Evolutionary conservation across 805 yeast species (phyloP).

Genomic region (Pichia ethanolica): DNA sequence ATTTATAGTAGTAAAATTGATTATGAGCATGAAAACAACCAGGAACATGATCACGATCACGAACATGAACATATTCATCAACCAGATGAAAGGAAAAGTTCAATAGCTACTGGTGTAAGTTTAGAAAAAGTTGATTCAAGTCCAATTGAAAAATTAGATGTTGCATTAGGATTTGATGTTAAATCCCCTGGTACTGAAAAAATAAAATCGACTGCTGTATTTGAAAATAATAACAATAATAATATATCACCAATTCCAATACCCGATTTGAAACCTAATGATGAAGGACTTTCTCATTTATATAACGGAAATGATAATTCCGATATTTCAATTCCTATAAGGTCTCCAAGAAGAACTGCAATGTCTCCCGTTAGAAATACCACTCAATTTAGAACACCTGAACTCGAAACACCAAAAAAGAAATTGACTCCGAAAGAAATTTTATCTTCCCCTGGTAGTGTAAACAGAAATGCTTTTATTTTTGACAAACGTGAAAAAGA

Average conservation of each 20-base stretch:
- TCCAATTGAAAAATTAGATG: constrained; percentile 6
- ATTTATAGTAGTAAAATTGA: not conserved
- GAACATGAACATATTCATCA: not conserved
- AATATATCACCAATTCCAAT: not conserved
- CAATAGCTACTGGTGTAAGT: not conserved
- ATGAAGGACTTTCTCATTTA: not conserved
- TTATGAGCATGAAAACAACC: not conserved
- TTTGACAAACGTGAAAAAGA: constrained; percentile 5
- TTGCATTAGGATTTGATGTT: not conserved
- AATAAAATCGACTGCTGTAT: not conserved
- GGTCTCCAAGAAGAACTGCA: constrained; percentile 24
- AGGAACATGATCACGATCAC: not conserved
- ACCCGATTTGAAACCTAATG: constrained; percentile 1
- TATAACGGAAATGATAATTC: constrained; percentile 7
- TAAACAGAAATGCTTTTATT: constrained; percentile 8
- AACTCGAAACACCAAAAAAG: constrained; percentile 11
- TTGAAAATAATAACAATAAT: not conserved
- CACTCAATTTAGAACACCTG: constrained; percentile 15
- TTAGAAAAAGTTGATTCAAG: constrained; percentile 1
- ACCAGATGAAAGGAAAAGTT: not conserved
- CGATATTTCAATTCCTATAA: constrained; percentile 23
- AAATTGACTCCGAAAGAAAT: not conserved
- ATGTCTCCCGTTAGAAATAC: constrained; percentile 13
- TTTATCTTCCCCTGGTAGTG: constrained; percentile 6
- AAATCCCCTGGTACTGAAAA: not conserved